Evolutionary conservation across 805 yeast genomes (phyloP).

Genomic region (Candida insectalens): DNA sequence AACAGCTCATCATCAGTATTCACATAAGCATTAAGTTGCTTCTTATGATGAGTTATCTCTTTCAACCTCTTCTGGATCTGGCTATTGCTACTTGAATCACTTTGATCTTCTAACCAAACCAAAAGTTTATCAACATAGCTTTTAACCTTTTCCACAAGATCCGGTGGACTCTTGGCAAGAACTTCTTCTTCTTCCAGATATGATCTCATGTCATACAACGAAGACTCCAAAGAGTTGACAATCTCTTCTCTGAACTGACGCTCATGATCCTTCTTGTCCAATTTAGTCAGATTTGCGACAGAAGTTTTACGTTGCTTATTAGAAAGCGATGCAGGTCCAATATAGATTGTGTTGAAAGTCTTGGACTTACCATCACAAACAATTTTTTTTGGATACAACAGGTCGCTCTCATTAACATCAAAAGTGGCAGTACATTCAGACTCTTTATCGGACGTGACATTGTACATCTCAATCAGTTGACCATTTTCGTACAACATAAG

Average conservation of each 20-base stretch:
- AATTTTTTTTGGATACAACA: too few relatives aligned
- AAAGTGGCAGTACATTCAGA: background rate
- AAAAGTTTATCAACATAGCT: constrained; percentile 36
- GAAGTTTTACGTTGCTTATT: constrained; percentile 28
- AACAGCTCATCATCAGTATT: constrained; percentile 37
- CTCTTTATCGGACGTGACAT: background rate
- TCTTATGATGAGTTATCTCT: constrained; percentile 18
- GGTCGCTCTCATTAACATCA: background rate
- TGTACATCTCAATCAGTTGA: background rate
- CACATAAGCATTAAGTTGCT: constrained; percentile 28
- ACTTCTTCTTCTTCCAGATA: constrained; percentile 48
- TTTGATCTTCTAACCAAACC: constrained; percentile 75
- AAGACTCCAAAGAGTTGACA: constrained; percentile 61
- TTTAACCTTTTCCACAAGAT: constrained; percentile 27
- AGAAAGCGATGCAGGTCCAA: background rate
- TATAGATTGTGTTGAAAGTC: background rate
- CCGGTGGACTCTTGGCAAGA: constrained; percentile 29
- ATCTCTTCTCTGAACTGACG: constrained; percentile 45
- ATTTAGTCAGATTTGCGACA: constrained; percentile 35
- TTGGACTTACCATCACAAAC: background rate
- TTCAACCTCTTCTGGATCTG: constrained; percentile 29
- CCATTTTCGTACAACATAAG: background rate
- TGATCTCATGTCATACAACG: constrained; percentile 61
- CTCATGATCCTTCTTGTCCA: constrained; percentile 47
- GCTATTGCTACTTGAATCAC: constrained; percentile 37